Percentiles rank a stretch among this genome's conserved stretches.
These are phyloP conservation scores for Fusarium sp. DNA, from an alignment of 2,329 filamentous ascomycete genomes.

Conservation along the genomic window DNA sequence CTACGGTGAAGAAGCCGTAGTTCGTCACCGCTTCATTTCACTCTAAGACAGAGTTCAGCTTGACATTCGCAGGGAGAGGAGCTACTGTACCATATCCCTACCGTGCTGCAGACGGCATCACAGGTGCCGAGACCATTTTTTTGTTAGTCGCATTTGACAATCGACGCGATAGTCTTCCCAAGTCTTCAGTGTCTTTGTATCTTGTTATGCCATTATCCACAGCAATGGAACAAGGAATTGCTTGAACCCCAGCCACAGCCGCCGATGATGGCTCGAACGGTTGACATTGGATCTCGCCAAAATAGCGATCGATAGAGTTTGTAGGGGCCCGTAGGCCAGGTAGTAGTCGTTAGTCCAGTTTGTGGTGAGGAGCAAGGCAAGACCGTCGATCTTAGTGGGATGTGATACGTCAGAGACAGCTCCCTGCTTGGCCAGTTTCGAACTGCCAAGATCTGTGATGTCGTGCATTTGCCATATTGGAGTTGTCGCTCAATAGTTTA, in stretches of 20 bases:
- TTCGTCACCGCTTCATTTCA: constrained; percentile 13
- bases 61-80: constrained; percentile 4
- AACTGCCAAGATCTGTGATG: background rate
- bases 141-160: constrained; percentile 2
- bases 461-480: constrained; percentile 17
- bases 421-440: background rate
- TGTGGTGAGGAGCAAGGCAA: constrained; percentile 10
- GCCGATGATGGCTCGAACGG: constrained; percentile 8
- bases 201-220: constrained; percentile 21
- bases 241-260: background rate
- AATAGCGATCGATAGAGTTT: constrained; percentile 24
- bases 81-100: background rate
- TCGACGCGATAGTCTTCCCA: constrained; percentile 2
- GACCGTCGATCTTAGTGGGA: constrained; percentile 26
- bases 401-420: constrained; percentile 34
- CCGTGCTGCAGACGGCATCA: constrained; percentile 3
- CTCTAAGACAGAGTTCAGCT: constrained; percentile 11
- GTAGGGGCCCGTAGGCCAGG: background rate
- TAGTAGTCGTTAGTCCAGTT: background rate
- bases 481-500: background rate
- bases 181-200: background rate
- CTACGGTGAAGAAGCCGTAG: background rate
- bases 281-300: background rate
- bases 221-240: background rate
- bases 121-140: constrained; percentile 16